A percentile compares a stretch with the other conserved stretches of the same genome.
Evolutionary conservation across 2,329 filamentous ascomycete species (phyloP).

Genomic region (Neopestalotiopsis clavispora): DNA sequence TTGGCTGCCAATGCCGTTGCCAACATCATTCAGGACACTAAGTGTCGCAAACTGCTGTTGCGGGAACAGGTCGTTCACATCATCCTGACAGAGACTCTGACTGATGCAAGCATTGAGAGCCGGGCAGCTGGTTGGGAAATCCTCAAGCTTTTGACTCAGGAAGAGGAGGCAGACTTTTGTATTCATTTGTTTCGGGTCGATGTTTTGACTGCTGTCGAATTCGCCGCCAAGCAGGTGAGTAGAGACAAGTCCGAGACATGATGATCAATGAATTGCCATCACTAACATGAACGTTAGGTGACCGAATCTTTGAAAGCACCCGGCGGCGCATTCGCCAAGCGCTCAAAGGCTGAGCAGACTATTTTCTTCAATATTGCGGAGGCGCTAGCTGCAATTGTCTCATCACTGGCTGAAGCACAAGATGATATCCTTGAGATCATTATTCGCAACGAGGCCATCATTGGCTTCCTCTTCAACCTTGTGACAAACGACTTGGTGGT

Average conservation of each 20-base stretch:
- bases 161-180: conserved; percentile 71
- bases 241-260: conserved; percentile 7
- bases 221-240: conserved; percentile 58
- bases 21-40: conserved; percentile 65
- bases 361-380: conserved; percentile 59
- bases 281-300: conserved; percentile 38
- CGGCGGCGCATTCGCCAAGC: conserved; percentile 49
- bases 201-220: conserved; percentile 63
- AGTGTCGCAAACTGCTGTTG: conserved; percentile 68
- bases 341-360: conserved; percentile 57
- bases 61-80: conserved; percentile 69
- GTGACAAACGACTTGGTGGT: conserved; percentile 45
- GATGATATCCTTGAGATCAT: conserved; percentile 65
- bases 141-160: conserved; percentile 62
- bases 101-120: conserved; percentile 66
- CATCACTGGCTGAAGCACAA: conserved; percentile 60
- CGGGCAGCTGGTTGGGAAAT: conserved; percentile 72
- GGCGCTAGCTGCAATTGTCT: conserved; percentile 58
- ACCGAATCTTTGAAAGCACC: conserved; percentile 46
- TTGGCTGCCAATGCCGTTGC: conserved; percentile 63
- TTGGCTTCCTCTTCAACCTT: conserved; percentile 60
- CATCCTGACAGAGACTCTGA: conserved; percentile 67
- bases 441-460: conserved; percentile 51
- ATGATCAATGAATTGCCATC: background rate
- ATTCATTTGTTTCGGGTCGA: conserved; percentile 68